A percentile compares a stretch with the other conserved stretches of the same genome.
phyloP scores from a whole-genome alignment of 1,284 basidiomycete species.

The Stereum hirsutum region DNA sequence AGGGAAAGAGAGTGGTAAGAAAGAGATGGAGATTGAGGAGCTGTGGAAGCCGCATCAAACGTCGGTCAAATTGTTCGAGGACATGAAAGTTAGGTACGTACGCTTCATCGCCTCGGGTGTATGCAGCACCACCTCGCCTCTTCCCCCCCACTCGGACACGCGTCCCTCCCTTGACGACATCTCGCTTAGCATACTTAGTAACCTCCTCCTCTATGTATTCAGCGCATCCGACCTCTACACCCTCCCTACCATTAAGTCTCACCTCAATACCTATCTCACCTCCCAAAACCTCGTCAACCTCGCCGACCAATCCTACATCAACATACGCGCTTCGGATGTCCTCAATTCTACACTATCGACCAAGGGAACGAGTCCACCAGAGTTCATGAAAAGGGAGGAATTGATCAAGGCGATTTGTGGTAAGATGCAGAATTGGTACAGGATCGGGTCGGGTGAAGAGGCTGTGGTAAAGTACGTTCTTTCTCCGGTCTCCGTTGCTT shows the following conservation, averaged over 20 bases:
- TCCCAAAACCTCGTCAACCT: slow-evolving; percentile 57
- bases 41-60: slow-evolving; percentile 65
- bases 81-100: slow-evolving; percentile 44
- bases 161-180: background rate
- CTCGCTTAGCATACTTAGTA: background rate
- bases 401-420: slow-evolving; percentile 40
- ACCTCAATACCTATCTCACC: slow-evolving; percentile 56
- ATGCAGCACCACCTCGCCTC: background rate
- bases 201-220: slow-evolving; percentile 4
- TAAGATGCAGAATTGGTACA: slow-evolving; percentile 71
- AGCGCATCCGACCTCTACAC: slow-evolving; percentile 51
- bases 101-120: background rate
- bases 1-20: slow-evolving; percentile 25
- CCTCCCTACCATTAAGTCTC: slow-evolving; percentile 39
- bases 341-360: background rate
- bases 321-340: slow-evolving; percentile 36
- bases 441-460: slow-evolving; percentile 41
- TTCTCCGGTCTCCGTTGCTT: background rate
- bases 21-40: slow-evolving; percentile 47
- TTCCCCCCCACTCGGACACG: background rate
- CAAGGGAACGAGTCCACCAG: slow-evolving; percentile 28
- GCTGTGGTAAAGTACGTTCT: slow-evolving; percentile 41
- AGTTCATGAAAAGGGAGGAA: slow-evolving; percentile 69
- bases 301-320: slow-evolving; percentile 59
- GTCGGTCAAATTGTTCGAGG: slow-evolving; percentile 53